These are phyloP conservation scores for Thelonectria blattea DNA, from an alignment of 2,329 filamentous ascomycete genomes.

Conservation along the genomic window DNA sequence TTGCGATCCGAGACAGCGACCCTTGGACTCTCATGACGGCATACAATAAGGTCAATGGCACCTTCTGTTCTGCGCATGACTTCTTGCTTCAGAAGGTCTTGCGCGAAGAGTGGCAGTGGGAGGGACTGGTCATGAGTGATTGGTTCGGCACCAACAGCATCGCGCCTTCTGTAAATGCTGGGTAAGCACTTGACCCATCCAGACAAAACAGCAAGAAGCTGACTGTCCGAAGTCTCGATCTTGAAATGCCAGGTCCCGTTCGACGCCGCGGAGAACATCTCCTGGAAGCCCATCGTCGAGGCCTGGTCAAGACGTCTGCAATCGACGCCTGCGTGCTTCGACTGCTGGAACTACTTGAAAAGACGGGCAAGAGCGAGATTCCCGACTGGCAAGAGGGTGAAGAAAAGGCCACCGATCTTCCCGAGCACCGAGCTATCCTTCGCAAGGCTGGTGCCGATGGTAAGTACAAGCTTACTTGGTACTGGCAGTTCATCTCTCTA, in stretches of 20 bases:
- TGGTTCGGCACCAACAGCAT: constrained; percentile 45
- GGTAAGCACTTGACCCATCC: background rate
- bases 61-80: constrained; percentile 48
- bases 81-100: constrained; percentile 47
- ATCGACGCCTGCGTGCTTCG: constrained; percentile 20
- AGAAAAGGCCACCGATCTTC: constrained; percentile 23
- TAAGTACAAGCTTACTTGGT: background rate
- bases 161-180: constrained; percentile 39
- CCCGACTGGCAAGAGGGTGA: constrained; percentile 21
- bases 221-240: constrained; percentile 4
- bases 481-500: background rate
- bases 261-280: constrained; percentile 22
- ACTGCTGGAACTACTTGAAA: constrained; percentile 18
- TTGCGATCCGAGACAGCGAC: constrained; percentile 46
- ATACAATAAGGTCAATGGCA: constrained; percentile 53
- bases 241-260: constrained; percentile 27
- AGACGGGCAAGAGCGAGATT: constrained; percentile 16
- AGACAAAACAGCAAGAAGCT: background rate
- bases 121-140: constrained; percentile 50
- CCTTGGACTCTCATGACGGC: constrained; percentile 51
- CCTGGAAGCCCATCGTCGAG: constrained; percentile 14
- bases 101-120: constrained; percentile 50
- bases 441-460: constrained; percentile 20
- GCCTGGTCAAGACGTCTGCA: constrained; percentile 13
- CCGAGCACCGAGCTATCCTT: constrained; percentile 19